A percentile compares a stretch with the other conserved stretches of the same genome.
Evolutionary conservation across 2,329 filamentous ascomycete genomes (phyloP).

Genomic region (Fusarium agapanthi): DNA sequence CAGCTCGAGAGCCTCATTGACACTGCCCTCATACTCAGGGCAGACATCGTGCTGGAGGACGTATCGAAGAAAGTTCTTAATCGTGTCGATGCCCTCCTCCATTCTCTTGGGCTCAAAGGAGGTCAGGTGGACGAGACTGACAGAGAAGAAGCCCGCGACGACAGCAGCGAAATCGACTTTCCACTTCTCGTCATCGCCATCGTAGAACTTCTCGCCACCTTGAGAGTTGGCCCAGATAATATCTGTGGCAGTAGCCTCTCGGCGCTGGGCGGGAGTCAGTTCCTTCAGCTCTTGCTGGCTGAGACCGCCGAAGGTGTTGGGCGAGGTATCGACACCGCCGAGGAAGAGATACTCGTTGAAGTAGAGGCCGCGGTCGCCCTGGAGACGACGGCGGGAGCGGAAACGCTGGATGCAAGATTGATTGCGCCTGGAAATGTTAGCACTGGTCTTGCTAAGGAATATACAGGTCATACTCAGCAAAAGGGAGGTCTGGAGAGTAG

Average conservation of each 20-base stretch:
- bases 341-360: slow-evolving; percentile 85
- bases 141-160: slow-evolving; percentile 80
- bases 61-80: slow-evolving; percentile 90
- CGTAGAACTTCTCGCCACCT: slow-evolving; percentile 57
- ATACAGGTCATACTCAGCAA: slow-evolving; percentile 59
- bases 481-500: slow-evolving; percentile 67
- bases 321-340: slow-evolving; percentile 76
- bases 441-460: not conserved
- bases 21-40: slow-evolving; percentile 76
- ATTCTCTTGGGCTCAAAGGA: slow-evolving; percentile 65
- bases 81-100: slow-evolving; percentile 67
- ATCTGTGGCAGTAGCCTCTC: slow-evolving; percentile 70
- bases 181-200: slow-evolving; percentile 67
- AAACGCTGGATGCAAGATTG: slow-evolving; percentile 87
- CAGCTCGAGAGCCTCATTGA: slow-evolving; percentile 70
- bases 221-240: slow-evolving; percentile 61
- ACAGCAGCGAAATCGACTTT: slow-evolving; percentile 83
- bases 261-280: slow-evolving; percentile 69
- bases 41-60: slow-evolving; percentile 86
- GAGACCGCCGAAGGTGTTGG: slow-evolving; percentile 68
- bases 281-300: slow-evolving; percentile 61
- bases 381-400: slow-evolving; percentile 78
- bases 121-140: slow-evolving; percentile 61
- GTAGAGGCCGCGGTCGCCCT: slow-evolving; percentile 65
- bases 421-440: slow-evolving; percentile 68